Conservation (phyloP, 192 early-diverging fungal species). For the Coemansia sp. region DNA sequence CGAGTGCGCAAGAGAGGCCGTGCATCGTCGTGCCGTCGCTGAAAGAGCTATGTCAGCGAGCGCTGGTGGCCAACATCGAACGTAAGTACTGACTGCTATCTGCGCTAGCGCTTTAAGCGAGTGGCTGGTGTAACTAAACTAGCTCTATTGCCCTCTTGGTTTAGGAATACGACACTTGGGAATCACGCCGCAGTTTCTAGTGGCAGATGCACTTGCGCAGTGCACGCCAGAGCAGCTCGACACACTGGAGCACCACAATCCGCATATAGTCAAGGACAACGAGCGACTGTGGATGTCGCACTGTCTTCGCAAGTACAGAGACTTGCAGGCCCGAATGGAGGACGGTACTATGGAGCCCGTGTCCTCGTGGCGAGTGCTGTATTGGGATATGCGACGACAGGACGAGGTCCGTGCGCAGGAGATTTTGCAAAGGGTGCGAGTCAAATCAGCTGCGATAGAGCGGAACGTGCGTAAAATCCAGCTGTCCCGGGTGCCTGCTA, state of each 20-base stretch:
- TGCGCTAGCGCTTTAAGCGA: background rate
- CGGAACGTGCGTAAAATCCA: conserved; percentile 29
- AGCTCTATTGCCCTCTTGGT: background rate
- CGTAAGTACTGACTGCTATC: conserved; percentile 12
- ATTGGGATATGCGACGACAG: conserved; percentile 25
- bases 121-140: background rate
- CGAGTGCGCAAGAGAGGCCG: background rate
- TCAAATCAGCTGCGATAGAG: conserved; percentile 30
- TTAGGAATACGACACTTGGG: conserved; percentile 32
- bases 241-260: conserved; percentile 38
- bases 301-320: conserved; percentile 18
- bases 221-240: conserved; percentile 49
- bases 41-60: conserved; percentile 40
- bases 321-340: conserved; percentile 11
- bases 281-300: conserved; percentile 37
- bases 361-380: conserved; percentile 34
- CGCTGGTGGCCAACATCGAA: conserved; percentile 25
- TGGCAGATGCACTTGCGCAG: conserved; percentile 24
- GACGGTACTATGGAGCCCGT: conserved; percentile 8
- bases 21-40: conserved; percentile 20
- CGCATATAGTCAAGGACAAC: conserved; percentile 42
- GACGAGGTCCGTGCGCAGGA: conserved; percentile 36
- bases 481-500: background rate
- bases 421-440: conserved; percentile 35
- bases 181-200: conserved; percentile 30